Base-by-base conservation (phyloP, 1,284 basidiomycete species). In the Microbotryomycetes sp. region DNA sequence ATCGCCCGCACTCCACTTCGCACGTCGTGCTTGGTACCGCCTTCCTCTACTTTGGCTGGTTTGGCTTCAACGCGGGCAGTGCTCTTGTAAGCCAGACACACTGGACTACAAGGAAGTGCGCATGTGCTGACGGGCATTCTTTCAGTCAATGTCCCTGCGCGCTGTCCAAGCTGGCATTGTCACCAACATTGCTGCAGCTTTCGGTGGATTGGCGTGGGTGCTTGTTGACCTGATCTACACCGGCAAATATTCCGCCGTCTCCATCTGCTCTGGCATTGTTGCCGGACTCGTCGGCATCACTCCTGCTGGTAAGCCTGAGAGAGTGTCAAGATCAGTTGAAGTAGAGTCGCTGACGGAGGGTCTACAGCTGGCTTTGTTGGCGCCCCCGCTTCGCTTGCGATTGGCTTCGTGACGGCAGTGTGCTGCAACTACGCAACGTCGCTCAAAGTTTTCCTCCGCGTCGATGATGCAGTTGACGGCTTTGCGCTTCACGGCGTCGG, bases 221-320 rank as follows among this genome's bases (percentile, higher is more conserved):
- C 76, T 89, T 63, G 82, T 94, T 68, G 91, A 93, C 76, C 93
- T 27, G 52, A 80, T 89, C 30, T 81, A 91, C 61, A 87, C 91
- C 74, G 80, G 84, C 62, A 88, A 89, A 77, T 96, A 86, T 86
- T 90, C 82, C 57, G 87, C 90, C 82, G 89, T 98, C 65, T 92
- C 92, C 16, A 94, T 98, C 80, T 98, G 94, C 79, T 91, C 90
- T 3, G 94, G 94, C 56, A 91, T 90, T 60, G 87, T 97, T 68
- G 81, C 87, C 15, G 92, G 91, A 56, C 83, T 96, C 13, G 91
- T 91, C 30, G 52, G 29, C 9, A 26, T 29, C 29, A n/a, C 23
- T 45, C 23, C n/a, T 31, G 2, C 23, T 48, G n/a, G n/a, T n/a
- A n/a, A n/a, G n/a, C n/a, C n/a, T n/a, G n/a, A n/a, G n/a, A n/a